Percentiles rank a stretch among this genome's conserved stretches.
Evolutionary conservation across 257 asterid genomes (phyloP).

Genomic region (Ocimum tenuiflorum): DNA sequence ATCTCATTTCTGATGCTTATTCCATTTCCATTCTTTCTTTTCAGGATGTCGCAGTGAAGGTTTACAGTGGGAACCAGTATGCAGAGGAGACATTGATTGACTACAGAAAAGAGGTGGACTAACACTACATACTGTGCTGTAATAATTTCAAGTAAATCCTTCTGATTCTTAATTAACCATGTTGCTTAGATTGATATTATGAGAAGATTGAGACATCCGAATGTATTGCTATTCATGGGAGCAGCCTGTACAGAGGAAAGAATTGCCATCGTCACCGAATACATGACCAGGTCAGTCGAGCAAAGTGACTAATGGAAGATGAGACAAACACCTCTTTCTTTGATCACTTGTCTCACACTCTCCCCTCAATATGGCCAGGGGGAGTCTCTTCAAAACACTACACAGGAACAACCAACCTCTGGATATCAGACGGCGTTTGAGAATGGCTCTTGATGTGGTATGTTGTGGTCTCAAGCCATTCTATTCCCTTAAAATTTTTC

Average conservation of each 20-base stretch:
- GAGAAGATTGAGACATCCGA: slow-evolving; percentile 75
- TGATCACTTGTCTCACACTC: neutral
- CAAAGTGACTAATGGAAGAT: neutral
- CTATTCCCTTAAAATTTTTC: neutral
- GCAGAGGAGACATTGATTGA: slow-evolving; percentile 38
- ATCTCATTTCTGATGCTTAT: slow-evolving; percentile 9
- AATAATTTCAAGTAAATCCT: neutral
- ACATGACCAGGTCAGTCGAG: slow-evolving; percentile 43
- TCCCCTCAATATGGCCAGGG: slow-evolving; percentile 42
- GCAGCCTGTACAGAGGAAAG: slow-evolving; percentile 54
- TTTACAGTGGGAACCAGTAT: slow-evolving; percentile 45
- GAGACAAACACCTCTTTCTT: neutral
- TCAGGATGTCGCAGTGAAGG: slow-evolving; percentile 82
- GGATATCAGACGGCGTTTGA: slow-evolving; percentile 56
- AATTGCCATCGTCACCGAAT: slow-evolving; percentile 65
- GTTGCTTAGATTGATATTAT: slow-evolving; percentile 50
- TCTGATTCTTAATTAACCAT: neutral
- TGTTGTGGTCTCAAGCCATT: slow-evolving; percentile 12
- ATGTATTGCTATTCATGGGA: slow-evolving; percentile 73
- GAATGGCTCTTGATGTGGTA: slow-evolving; percentile 78
- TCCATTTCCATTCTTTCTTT: slow-evolving; percentile 6
- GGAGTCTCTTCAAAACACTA: slow-evolving; percentile 60
- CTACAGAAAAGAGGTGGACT: slow-evolving; percentile 55
- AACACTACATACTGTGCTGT: neutral
- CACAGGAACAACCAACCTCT: slow-evolving; percentile 49